phyloP scores from a whole-genome alignment of 805 yeast genomes.

The Cyberlindnera lachancei region DNA sequence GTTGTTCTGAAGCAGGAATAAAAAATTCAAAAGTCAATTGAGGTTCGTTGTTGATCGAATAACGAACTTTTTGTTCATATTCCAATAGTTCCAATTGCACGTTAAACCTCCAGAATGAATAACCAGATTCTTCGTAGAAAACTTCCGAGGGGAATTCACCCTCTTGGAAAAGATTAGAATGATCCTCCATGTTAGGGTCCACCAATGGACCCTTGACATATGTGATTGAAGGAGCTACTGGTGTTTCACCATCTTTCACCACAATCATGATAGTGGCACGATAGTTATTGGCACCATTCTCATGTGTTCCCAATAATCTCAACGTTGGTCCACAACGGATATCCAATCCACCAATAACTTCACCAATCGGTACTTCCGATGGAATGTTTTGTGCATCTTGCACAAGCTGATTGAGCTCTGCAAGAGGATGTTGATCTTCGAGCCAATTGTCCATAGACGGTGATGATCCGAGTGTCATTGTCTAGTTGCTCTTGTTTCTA shows the following conservation, averaged over 20 bases:
- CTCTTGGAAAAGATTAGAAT: constrained; percentile 5
- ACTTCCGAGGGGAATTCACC: constrained; percentile 43
- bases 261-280: constrained; percentile 67
- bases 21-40: constrained; percentile 51
- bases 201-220: constrained; percentile 24
- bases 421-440: constrained; percentile 7
- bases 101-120: constrained; percentile 59
- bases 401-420: constrained; percentile 5
- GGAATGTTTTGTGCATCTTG: constrained; percentile 10
- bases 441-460: constrained; percentile 5
- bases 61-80: constrained; percentile 56
- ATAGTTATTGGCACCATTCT: constrained; percentile 43
- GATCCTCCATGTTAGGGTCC: constrained; percentile 6
- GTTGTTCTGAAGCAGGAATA: constrained; percentile 53
- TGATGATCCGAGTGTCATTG: no score
- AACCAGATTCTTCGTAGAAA: constrained; percentile 38
- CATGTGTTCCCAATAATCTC: constrained; percentile 57
- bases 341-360: constrained; percentile 25
- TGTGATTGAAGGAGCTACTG: constrained; percentile 27
- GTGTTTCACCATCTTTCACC: constrained; percentile 28
- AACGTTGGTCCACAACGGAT: constrained; percentile 74
- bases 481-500: no score
- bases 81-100: constrained; percentile 41
- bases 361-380: constrained; percentile 5
- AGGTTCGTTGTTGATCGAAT: constrained; percentile 51